Evolutionary conservation across 2,329 filamentous ascomycete species (phyloP).

Genomic region (Lasiodiplodia gonubiensis): DNA sequence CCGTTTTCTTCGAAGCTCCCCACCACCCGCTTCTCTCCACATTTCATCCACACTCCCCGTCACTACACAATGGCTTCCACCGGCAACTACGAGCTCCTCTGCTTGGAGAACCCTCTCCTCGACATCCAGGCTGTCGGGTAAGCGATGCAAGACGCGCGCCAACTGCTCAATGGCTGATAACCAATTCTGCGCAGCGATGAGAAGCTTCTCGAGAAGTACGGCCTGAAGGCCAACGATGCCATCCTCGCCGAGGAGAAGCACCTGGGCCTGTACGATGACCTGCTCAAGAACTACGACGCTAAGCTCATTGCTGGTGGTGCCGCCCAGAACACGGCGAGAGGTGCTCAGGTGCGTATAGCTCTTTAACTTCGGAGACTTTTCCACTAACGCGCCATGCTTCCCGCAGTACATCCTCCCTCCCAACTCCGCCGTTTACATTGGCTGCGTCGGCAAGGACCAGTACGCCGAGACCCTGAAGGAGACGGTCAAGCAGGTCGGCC

Average conservation of each 20-base stretch:
- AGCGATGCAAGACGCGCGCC: constrained; percentile 34
- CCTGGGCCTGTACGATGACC: constrained; percentile 86
- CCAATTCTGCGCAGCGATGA: constrained; percentile 66
- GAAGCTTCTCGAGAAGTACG: constrained; percentile 88
- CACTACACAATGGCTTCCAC: constrained; percentile 67
- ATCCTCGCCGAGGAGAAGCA: constrained; percentile 96
- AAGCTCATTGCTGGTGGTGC: constrained; percentile 96
- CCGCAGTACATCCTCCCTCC: constrained; percentile 84
- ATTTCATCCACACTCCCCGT: constrained; percentile 5
- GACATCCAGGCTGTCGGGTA: constrained; percentile 87
- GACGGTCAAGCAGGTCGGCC: constrained; percentile 84
- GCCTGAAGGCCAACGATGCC: constrained; percentile 92
- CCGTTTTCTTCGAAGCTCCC: constrained; percentile 26
- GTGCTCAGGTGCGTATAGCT: constrained; percentile 71
- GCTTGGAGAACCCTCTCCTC: constrained; percentile 96
- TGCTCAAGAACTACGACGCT: constrained; percentile 88
- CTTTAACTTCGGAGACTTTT: constrained; percentile 16
- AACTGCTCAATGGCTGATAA: constrained; percentile 29
- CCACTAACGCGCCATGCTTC: constrained; percentile 6
- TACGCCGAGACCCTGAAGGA: constrained; percentile 88
- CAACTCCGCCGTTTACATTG: constrained; percentile 91
- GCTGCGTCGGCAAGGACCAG: constrained; percentile 93
- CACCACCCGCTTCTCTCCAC: constrained; percentile 14
- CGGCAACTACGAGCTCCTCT: constrained; percentile 87
- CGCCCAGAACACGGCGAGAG: constrained; percentile 95